Evolutionary conservation across 345 rosid species (phyloP), one percentile per base, ranked within the genome.

Genomic region (Eucalyptus shirleyi): DNA sequence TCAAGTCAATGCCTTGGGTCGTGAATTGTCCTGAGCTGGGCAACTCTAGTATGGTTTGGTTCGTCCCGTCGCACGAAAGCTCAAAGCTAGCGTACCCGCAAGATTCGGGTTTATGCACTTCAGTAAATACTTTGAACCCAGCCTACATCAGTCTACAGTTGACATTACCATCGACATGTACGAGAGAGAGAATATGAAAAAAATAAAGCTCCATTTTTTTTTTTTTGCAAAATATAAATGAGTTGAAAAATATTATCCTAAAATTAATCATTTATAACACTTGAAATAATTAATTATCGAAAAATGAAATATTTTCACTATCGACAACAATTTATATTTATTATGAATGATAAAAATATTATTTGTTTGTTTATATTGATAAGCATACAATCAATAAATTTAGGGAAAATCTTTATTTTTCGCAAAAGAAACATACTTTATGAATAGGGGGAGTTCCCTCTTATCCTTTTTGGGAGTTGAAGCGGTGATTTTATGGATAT

Each of bases 1-100:
- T 92, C 88, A 2, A 96, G 89, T 93, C 93, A 30, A 97, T 93
- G 16, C 85, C 92, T 17, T 90, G 94, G 89, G 96, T 90, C 65
- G 69, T 91, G 92, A 96, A 96, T 26, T 72, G 89, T 40, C 95
- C 95, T 11, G 96, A 92, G 23, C 77, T 62, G 50, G 96, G 95
- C 3, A 89, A 90, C 50, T 90, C 59, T 11, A 2, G 10, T 19
- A 19, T 53, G 59, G 59, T 53, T 53, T 53, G 59, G 59, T 2
- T 53, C 59, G 59, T 53, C 59, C 59, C 59, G 59, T 53, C 59
- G 59, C 26, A 19, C 1, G 59, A 53, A 53, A 53, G 59, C 59
- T 53, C 59, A 53, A 53, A 53, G 4, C 59, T 53, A 2, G 59
- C 59, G 59, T 0, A 53, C 11, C 59, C 59, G 59, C 26, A 53